Percentiles rank a stretch among this genome's conserved stretches.
These are phyloP conservation scores for Coniochaeta sp. DNA, from an alignment of 2,329 filamentous ascomycete species.

Conservation along the genomic window DNA sequence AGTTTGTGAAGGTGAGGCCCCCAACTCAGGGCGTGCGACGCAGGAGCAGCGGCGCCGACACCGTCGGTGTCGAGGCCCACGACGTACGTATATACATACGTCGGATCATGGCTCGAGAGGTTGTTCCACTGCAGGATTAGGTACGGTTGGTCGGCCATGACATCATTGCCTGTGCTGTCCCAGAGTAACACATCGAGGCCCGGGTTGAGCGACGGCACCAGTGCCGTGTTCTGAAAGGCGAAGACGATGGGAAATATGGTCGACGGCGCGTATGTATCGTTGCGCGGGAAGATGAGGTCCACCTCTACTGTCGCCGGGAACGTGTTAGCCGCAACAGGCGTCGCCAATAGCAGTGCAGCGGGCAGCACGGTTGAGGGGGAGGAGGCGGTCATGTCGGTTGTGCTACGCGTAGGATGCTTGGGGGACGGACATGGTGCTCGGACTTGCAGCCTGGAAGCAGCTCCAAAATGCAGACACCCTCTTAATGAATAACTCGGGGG, in stretches of 20 bases:
- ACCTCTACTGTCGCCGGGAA: slow-evolving; percentile 13
- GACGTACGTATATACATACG: not conserved
- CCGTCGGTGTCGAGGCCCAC: not conserved
- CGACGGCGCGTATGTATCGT: slow-evolving; percentile 20
- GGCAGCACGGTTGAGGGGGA: not conserved
- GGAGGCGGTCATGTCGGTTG: not conserved
- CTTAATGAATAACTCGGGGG: too few relatives aligned
- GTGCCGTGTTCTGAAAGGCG: slow-evolving; percentile 17
- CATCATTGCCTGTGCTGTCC: slow-evolving; percentile 4
- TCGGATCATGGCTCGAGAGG: not conserved
- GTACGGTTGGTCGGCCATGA: not conserved
- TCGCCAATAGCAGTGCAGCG: not conserved
- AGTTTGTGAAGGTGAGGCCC: not conserved
- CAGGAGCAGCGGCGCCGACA: not conserved
- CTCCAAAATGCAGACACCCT: too few relatives aligned
- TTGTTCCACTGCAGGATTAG: slow-evolving; percentile 5
- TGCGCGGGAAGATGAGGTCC: slow-evolving; percentile 23
- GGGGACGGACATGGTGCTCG: too few relatives aligned
- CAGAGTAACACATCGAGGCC: slow-evolving; percentile 4
- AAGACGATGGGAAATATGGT: slow-evolving; percentile 20
- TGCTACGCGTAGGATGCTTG: not conserved
- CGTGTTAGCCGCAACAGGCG: not conserved
- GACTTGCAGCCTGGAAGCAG: too few relatives aligned
- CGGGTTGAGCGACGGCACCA: slow-evolving; percentile 11
- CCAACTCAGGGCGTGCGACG: not conserved